Conservation (phyloP, 495 filamentous ascomycete genomes). For the Tetracladium setigerum region DNA sequence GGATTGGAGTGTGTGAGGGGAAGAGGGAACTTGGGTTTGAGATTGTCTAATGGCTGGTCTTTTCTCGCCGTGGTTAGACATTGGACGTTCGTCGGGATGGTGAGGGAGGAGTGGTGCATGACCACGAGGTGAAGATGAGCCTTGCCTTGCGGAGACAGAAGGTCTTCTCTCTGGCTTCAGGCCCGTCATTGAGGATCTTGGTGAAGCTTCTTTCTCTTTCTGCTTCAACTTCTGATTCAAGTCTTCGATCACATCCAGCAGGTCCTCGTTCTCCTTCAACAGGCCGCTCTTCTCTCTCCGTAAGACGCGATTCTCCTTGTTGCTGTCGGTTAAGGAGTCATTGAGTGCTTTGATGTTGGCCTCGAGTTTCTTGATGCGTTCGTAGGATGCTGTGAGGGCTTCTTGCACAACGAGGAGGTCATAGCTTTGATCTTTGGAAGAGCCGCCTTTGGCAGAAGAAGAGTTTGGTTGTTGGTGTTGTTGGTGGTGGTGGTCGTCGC, state of each 20-base stretch:
- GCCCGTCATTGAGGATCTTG: slow-evolving; percentile 3
- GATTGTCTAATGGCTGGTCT: too few species aligned
- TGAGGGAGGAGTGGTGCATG: too few species aligned
- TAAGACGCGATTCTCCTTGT: slow-evolving; percentile 33
- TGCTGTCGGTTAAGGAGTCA: slow-evolving; percentile 25
- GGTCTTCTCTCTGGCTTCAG: slow-evolving; percentile 5
- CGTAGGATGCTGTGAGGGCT: slow-evolving; percentile 41
- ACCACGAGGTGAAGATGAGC: slow-evolving; percentile 31
- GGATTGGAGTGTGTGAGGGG: too few species aligned
- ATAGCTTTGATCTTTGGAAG: slow-evolving; percentile 7
- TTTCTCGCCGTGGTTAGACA: too few species aligned
- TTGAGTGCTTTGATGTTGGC: slow-evolving; percentile 10
- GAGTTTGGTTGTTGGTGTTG: slow-evolving; percentile 5
- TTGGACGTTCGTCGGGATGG: too few species aligned
- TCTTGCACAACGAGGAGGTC: slow-evolving; percentile 12
- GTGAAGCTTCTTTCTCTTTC: neutral
- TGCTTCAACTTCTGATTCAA: slow-evolving; percentile 16
- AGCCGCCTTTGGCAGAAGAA: too few species aligned
- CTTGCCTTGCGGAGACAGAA: slow-evolving; percentile 15
- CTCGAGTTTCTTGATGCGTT: slow-evolving; percentile 20
- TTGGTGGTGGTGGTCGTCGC: neutral
- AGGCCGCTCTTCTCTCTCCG: slow-evolving; percentile 17
- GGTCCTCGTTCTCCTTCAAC: slow-evolving; percentile 27
- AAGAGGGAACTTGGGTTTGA: too few species aligned
- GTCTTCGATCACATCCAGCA: neutral